Evolutionary conservation across 2,329 filamentous ascomycete species (phyloP), one percentile per base, ranked within the genome.

Genomic region (Xylariales sp.): DNA sequence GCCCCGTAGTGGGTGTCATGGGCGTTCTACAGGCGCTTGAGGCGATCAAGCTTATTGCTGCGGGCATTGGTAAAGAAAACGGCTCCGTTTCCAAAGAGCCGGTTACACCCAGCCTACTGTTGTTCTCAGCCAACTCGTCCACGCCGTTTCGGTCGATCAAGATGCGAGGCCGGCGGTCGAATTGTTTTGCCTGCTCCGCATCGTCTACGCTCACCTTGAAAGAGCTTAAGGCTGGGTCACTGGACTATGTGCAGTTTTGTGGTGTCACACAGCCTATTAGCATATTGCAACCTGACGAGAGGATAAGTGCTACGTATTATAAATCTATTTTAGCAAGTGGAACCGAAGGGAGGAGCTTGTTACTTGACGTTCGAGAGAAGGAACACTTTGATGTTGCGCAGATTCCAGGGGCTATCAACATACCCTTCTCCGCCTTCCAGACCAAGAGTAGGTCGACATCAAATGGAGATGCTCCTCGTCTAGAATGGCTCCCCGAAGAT

Each of bases 1-100:
- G 96, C 0, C 94, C 96, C 0, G 94, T 97, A 0, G 96, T 99
- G 0, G 96, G 96, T 0, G 86, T 90, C 0, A 97, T 99, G 93
- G 96, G 96, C 7, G 90, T 97, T 0, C 81, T 98, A 64, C 96
- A 98, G 81, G 95, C 96, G 0, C 83, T 97, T 1, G 94, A 98
- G 80, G 90, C 93, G 0, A 90, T 98, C 75, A 96, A 97, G 77
- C 79, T 97, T n/a, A 85, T 97, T 16, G 85, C 88, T 0, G 75
- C 82, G 36, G 78, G 75, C 3, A 74, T 74, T 5, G 66, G 75
- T 8, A 75, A 77, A 6, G 69, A 65, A 16, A 53, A 62, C 7
- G 70, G 71, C 64, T 34, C 55, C 5, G 43, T 18, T 36, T 54
- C 50, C 8, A 73, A 69, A 50, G 63, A 69, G 8, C 62, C 75